Evolutionary conservation across 345 rosid genomes (phyloP), one percentile per base, ranked within the genome.

Genomic region (Anacardium occidentale): DNA sequence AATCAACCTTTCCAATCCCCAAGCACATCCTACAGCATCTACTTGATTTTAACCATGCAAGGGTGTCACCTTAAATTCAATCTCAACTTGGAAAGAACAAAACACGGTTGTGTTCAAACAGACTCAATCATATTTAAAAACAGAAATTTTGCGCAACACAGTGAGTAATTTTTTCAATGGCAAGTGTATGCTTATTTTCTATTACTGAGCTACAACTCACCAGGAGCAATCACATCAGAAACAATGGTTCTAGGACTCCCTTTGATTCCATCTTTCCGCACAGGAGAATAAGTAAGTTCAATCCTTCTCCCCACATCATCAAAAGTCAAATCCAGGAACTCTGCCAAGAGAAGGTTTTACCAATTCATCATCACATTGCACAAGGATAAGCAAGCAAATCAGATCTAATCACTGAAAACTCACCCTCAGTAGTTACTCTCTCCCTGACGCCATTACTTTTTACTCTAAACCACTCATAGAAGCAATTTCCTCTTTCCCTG

Each of bases 401-500:
- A 7, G 48, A 0, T 64, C 52, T 44, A 63, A 40, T 44, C 68
- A 62, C 51, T 15, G 20, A 48, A 59, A 76, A 73, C 81, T 77
- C 80, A 92, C 98, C 98, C 75, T 89, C 90, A 68, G 63, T 76
- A 78, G 89, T 80, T 75, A 86, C 55, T 76, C 74, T 80, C 83
- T 94, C 97, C 83, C 82, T 90, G 62, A 77, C 66, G 66, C 89
- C 96, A 78, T 84, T 82, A 50, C 74, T 76, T 82, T 81, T 87
- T 75, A 94, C 83, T 82, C 98, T 87, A 79, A 85, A 82, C 98
- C 98, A 94, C 81, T 94, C 89, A 81, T 83, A 70, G 62, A 76
- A 68, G 84, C 98, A 94, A 60, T 82, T 78, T 76, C 98, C 98
- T 75, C 75, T 89, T 75, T 87, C 90, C 85, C 98, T 94, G 85